A percentile compares a stretch with the other conserved stretches of the same genome.
Evolutionary conservation across 805 yeast species (phyloP).

Genomic region (Hanseniaspora hatyaiensis): DNA sequence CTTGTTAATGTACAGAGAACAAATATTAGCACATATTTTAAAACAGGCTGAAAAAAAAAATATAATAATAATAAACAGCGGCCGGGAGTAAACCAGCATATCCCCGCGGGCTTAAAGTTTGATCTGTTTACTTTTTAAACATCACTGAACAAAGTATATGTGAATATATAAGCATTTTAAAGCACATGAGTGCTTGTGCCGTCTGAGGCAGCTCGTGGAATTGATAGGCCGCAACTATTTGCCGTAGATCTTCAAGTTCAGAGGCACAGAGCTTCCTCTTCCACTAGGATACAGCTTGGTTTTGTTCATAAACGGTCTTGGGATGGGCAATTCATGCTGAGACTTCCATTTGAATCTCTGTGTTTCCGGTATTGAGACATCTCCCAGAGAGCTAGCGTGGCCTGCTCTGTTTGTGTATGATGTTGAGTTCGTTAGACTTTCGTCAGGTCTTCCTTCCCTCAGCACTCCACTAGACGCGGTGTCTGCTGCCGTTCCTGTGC

Average conservation of each 20-base stretch:
- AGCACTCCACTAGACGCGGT: constrained; percentile 22
- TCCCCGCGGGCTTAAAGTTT: too few species aligned
- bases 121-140: too few species aligned
- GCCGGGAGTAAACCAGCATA: too few species aligned
- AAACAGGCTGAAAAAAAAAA: too few species aligned
- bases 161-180: too few species aligned
- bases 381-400: constrained; percentile 26
- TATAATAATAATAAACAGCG: too few species aligned
- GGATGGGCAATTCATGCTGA: constrained; percentile 64
- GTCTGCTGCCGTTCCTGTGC: constrained; percentile 27
- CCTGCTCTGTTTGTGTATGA: constrained; percentile 24
- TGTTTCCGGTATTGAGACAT: constrained; percentile 48
- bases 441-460: constrained; percentile 23
- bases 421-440: constrained; percentile 14
- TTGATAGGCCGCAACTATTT: too few species aligned
- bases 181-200: too few species aligned
- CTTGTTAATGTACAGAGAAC: too few species aligned
- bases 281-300: constrained; percentile 88
- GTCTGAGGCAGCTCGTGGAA: too few species aligned
- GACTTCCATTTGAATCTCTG: constrained; percentile 57
- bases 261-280: constrained; percentile 82
- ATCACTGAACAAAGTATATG: too few species aligned
- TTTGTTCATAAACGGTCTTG: constrained; percentile 63
- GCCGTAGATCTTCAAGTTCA: constrained; percentile 53
- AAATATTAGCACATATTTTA: too few species aligned